phyloP scores from a whole-genome alignment of 2,329 filamentous ascomycete species.

The Penicillium sp. region DNA sequence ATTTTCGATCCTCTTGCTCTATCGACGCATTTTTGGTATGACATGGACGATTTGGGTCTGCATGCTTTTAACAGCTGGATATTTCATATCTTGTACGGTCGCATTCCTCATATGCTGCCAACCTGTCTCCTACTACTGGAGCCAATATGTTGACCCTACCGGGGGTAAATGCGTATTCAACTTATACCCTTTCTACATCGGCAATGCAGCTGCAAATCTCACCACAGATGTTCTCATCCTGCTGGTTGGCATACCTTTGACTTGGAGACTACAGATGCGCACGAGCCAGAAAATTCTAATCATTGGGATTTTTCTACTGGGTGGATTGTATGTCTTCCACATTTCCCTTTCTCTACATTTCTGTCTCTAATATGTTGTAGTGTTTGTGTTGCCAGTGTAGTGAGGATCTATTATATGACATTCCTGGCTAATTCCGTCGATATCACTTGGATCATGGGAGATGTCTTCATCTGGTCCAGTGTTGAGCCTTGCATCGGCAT shows the following conservation, averaged over 20 bases:
- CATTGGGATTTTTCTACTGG: slow-evolving; percentile 14
- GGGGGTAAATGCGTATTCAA: slow-evolving; percentile 12
- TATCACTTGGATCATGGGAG: slow-evolving; percentile 18
- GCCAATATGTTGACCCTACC: slow-evolving; percentile 1
- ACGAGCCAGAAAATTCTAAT: slow-evolving; percentile 17
- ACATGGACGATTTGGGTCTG: slow-evolving; percentile 14
- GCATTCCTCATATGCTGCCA: slow-evolving; percentile 9
- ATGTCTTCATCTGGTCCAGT: slow-evolving; percentile 21
- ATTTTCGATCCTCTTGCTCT: slow-evolving; percentile 29
- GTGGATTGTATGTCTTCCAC: slow-evolving; percentile 4
- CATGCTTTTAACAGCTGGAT: slow-evolving; percentile 15
- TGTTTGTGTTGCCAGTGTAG: slow-evolving; percentile 20
- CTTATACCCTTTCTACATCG: slow-evolving; percentile 16
- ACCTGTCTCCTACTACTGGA: slow-evolving; percentile 21
- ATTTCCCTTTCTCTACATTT: not conserved
- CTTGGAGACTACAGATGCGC: slow-evolving; percentile 17
- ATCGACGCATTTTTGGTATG: slow-evolving; percentile 25
- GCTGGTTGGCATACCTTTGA: slow-evolving; percentile 12
- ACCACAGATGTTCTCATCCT: slow-evolving; percentile 20
- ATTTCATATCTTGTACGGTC: slow-evolving; percentile 12
- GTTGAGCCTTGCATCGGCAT: slow-evolving; percentile 25
- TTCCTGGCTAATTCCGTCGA: slow-evolving; percentile 8
- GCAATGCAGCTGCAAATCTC: slow-evolving; percentile 16
- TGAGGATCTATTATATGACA: slow-evolving; percentile 19
- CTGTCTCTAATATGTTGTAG: slow-evolving; percentile 2